Evolutionary conservation across 1,284 basidiomycete genomes (phyloP).

Genomic region (Tylopilus sp.): DNA sequence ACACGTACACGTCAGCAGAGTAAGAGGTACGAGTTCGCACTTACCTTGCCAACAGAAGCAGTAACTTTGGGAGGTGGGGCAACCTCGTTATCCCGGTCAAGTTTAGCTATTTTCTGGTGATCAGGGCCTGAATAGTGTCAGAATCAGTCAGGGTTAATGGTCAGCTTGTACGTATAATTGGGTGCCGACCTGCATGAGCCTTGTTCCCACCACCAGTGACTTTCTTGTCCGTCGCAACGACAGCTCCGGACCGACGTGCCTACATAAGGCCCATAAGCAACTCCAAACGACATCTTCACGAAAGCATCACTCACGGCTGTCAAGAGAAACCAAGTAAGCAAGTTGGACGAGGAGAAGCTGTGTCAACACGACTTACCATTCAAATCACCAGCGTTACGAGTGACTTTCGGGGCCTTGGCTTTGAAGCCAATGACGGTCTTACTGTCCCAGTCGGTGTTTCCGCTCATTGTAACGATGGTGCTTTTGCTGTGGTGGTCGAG

Average conservation of each 20-base stretch:
- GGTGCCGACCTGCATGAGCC: constrained; percentile 70
- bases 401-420: constrained; percentile 74
- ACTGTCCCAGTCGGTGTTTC: constrained; percentile 73
- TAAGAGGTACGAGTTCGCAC: constrained; percentile 27
- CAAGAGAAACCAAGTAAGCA: constrained; percentile 20
- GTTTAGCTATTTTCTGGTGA: constrained; percentile 93
- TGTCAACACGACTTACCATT: constrained; percentile 64
- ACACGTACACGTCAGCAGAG: constrained; percentile 6
- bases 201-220: constrained; percentile 75
- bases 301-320: constrained; percentile 58
- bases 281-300: neutral
- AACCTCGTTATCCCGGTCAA: constrained; percentile 96
- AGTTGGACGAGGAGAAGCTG: neutral
- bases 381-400: constrained; percentile 74
- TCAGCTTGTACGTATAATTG: neutral
- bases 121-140: constrained; percentile 73
- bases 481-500: constrained; percentile 18
- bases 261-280: constrained; percentile 37
- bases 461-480: constrained; percentile 55
- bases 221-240: constrained; percentile 86
- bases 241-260: constrained; percentile 78
- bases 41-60: constrained; percentile 83
- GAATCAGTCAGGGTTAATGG: constrained; percentile 9
- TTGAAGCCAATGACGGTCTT: constrained; percentile 85
- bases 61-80: constrained; percentile 92